Evolutionary conservation across 139 green algal species (phyloP).

Genomic region (Coelastrella sp.): DNA sequence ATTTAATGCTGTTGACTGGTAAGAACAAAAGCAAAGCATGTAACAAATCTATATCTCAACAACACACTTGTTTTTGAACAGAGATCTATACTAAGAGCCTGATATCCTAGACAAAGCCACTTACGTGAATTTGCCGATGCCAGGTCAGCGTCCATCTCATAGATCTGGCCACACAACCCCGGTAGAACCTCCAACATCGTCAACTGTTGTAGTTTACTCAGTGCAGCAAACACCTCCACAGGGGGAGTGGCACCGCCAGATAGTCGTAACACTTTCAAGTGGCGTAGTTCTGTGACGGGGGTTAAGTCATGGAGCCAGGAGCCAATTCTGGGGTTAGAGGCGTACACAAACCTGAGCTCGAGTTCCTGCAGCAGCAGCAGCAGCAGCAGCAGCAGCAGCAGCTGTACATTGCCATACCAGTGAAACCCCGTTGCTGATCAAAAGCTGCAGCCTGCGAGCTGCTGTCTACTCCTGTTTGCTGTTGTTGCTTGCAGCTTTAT

Average conservation of each 20-base stretch:
- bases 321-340: not conserved
- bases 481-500: too few species aligned
- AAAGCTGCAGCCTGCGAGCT: too few species aligned
- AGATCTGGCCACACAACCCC: constrained; percentile 6
- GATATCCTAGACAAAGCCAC: too few species aligned
- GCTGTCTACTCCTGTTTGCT: too few species aligned
- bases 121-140: not conserved
- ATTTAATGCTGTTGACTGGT: too few species aligned
- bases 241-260: constrained; percentile 9
- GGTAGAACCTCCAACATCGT: constrained; percentile 21
- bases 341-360: constrained; percentile 22
- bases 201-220: not conserved
- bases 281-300: not conserved
- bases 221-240: not conserved
- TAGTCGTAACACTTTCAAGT: not conserved
- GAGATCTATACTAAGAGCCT: too few species aligned
- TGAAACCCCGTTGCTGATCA: too few species aligned
- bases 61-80: too few species aligned
- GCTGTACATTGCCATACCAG: too few species aligned
- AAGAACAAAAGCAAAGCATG: too few species aligned
- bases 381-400: too few species aligned
- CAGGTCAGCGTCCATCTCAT: not conserved
- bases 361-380: constrained; percentile 15
- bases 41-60: too few species aligned
- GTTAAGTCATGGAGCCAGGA: constrained; percentile 22